Evolutionary conservation across 1,284 basidiomycete genomes (phyloP), one percentile per base, ranked within the genome.

Genomic region (Amylostereum chailletii): DNA sequence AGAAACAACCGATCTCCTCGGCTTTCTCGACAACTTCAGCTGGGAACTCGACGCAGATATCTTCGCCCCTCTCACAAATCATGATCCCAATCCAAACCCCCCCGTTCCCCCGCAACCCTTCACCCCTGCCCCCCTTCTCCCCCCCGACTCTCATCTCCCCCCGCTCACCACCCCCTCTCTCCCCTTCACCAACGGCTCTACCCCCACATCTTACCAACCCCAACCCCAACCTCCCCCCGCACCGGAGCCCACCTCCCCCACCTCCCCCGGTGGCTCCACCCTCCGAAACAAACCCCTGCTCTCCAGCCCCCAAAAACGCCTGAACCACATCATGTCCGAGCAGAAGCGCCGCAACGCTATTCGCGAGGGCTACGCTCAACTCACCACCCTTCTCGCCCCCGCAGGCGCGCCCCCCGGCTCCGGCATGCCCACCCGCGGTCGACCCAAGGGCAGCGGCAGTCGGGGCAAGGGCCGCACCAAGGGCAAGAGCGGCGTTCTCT

Each of bases 271-370:
- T 38, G 38, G 31, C 7, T n/a, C 7, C 6, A 11, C 47, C 39
- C 38, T 38, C 34, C 47, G 33, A 11, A 34, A 46, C 31, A 41
- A 37, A 26, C 30, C 80, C 0, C 72, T 90, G 6, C 74, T 94
- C 27, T 86, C 88, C 6, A 84, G 82, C 6, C 89, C 88, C 0
- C 90, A 94, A 63, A 94, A 94, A 65, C 81, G 91, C 31, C 79
- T 91, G n/a, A 94, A 94, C 64, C 90, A 94, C 69, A 94, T 94
- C 70, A 84, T 91, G 72, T 90, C 86, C 8, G 90, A 94, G 67
- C 91, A 94, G 67, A 92, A 91, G 64, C 82, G 90, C 2, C 78
- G 90, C 2, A 91, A 92, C 54, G 88, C 90, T 44, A 94, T 94
- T 57, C 81, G 90, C 34, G 86, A 91, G 54, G 91, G 90, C 7